phyloP scores from a whole-genome alignment of 495 filamentous ascomycete species.

The Articulospora tetracladia region DNA sequence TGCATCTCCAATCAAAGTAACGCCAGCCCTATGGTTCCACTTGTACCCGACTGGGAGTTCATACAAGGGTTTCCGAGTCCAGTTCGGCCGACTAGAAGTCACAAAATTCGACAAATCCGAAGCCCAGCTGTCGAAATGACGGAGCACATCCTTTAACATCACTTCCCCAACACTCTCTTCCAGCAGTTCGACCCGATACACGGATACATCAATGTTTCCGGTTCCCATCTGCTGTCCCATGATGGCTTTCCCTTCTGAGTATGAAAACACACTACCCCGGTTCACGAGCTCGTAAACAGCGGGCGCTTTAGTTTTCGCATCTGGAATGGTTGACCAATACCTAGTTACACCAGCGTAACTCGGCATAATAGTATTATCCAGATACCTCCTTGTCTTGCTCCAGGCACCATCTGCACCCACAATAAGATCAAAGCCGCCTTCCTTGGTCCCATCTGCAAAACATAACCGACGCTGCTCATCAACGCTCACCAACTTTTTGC shows the following conservation, averaged over 20 bases:
- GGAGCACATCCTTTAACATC: background rate
- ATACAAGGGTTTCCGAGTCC: constrained; percentile 36
- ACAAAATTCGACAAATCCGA: background rate
- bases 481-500: constrained; percentile 35
- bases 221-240: constrained; percentile 45
- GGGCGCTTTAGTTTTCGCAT: constrained; percentile 34
- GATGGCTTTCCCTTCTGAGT: constrained; percentile 36
- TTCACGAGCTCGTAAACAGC: constrained; percentile 39
- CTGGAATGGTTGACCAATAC: constrained; percentile 32
- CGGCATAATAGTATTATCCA: constrained; percentile 26
- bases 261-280: constrained; percentile 41
- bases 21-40: constrained; percentile 44
- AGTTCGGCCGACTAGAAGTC: constrained; percentile 8
- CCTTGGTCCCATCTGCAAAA: constrained; percentile 22
- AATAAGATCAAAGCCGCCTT: constrained; percentile 36
- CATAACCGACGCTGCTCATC: background rate
- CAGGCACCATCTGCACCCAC: constrained; percentile 47
- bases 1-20: constrained; percentile 59
- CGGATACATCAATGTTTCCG: constrained; percentile 37
- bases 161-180: background rate
- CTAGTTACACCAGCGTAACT: constrained; percentile 34
- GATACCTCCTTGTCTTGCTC: constrained; percentile 33
- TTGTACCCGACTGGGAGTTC: constrained; percentile 46
- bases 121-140: background rate
- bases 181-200: background rate